A percentile compares a stretch with the other conserved stretches of the same genome.
phyloP scores from a whole-genome alignment of 164 flowering plant genomes.

The Tinospora cordifolia region DNA sequence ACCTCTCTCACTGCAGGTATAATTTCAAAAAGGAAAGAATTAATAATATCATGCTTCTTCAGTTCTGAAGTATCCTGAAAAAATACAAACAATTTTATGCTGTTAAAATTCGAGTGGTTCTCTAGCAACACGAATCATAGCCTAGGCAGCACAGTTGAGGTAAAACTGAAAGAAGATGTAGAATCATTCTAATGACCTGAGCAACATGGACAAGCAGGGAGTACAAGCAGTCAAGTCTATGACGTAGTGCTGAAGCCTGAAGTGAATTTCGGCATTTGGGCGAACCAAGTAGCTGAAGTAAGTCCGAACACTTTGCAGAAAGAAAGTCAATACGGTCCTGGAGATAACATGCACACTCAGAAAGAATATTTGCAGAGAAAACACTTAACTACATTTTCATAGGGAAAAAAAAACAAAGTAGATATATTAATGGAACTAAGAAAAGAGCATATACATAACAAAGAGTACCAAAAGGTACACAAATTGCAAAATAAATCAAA shows the following conservation, averaged over 20 bases:
- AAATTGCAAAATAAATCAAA: too few relatives aligned
- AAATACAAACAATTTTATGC: conserved; percentile 9
- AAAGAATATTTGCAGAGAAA: conserved; percentile 14
- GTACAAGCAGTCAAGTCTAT: conserved; percentile 84
- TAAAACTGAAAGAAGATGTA: neutral
- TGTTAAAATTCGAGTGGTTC: neutral
- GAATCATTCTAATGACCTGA: conserved; percentile 38
- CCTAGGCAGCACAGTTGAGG: neutral
- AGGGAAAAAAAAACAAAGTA: too few relatives aligned
- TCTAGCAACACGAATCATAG: neutral
- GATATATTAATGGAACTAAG: neutral
- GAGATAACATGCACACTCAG: conserved; percentile 10
- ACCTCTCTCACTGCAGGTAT: conserved; percentile 95
- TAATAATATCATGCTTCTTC: conserved; percentile 34
- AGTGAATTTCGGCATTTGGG: conserved; percentile 38
- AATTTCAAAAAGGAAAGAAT: conserved; percentile 85
- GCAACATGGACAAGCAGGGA: conserved; percentile 53
- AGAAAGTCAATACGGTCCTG: conserved; percentile 56
- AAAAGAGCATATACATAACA: neutral
- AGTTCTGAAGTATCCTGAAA: conserved; percentile 51
- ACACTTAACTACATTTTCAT: neutral
- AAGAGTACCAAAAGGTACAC: neutral
- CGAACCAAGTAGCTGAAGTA: conserved; percentile 43
- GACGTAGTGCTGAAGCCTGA: conserved; percentile 84
- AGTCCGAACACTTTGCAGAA: conserved; percentile 44